These are phyloP conservation scores for Guyanaporus albipodus DNA, from an alignment of 768 basidiomycete species.

Conservation along the genomic window DNA sequence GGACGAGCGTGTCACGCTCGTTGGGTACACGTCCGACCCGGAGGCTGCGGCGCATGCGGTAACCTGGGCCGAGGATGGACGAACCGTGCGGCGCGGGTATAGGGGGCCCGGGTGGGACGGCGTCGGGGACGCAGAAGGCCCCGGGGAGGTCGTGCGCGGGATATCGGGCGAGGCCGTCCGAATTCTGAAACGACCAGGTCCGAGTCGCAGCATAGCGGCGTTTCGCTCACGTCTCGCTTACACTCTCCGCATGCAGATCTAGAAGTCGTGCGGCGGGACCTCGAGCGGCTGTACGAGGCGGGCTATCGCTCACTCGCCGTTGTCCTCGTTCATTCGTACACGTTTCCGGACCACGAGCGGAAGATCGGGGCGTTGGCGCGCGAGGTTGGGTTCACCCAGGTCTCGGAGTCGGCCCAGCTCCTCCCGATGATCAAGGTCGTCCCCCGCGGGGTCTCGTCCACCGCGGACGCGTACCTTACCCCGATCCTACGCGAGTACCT, in stretches of 20 bases:
- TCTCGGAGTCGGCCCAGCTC: constrained; percentile 85
- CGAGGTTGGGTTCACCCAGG: constrained; percentile 81
- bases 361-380: constrained; percentile 69
- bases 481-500: constrained; percentile 83
- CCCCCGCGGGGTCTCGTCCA: constrained; percentile 86
- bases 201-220: too few relatives aligned
- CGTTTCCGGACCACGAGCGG: constrained; percentile 82
- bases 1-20: constrained; percentile 91
- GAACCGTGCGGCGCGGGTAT: constrained; percentile 62
- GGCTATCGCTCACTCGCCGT: constrained; percentile 89
- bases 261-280: constrained; percentile 49
- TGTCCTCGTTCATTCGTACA: constrained; percentile 89
- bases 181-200: constrained; percentile 69
- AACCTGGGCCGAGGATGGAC: constrained; percentile 70
- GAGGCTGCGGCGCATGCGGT: constrained; percentile 70
- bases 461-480: constrained; percentile 93
- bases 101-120: constrained; percentile 78
- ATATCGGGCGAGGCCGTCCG: constrained; percentile 88
- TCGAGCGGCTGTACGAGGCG: constrained; percentile 68
- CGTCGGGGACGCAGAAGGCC: constrained; percentile 65
- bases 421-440: constrained; percentile 96
- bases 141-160: constrained; percentile 76
- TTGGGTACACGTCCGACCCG: constrained; percentile 91
- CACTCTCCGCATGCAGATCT: constrained; percentile 39
- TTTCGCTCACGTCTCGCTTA: not conserved